A percentile compares a stretch with the other conserved stretches of the same genome.
These are phyloP conservation scores for Penicillium turbatum DNA, from an alignment of 495 filamentous ascomycete genomes.

Conservation along the genomic window DNA sequence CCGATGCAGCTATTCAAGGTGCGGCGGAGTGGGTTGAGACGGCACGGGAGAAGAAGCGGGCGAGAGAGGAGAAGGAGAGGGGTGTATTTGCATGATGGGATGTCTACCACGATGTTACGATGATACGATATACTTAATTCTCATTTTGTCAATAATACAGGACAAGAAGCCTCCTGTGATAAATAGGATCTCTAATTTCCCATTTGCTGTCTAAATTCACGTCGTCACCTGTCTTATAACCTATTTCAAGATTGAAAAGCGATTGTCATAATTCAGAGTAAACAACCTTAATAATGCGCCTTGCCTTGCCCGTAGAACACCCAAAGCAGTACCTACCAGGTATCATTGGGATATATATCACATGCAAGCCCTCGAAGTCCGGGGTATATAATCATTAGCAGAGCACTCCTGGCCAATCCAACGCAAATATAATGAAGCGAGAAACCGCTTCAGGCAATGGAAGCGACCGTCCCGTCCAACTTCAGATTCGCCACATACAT, in stretches of 20 bases:
- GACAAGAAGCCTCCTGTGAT: no score
- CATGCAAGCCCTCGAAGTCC: background rate
- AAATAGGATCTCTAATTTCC: no score
- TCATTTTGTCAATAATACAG: background rate
- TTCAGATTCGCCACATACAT: constrained; percentile 30
- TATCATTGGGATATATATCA: background rate
- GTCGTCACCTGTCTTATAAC: no score
- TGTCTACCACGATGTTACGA: background rate
- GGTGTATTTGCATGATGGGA: background rate
- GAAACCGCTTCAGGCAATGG: no score
- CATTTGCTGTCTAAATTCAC: background rate
- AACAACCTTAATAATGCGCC: no score
- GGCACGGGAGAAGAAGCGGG: constrained; percentile 50
- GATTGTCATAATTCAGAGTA: no score
- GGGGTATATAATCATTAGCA: background rate
- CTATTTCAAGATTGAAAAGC: no score
- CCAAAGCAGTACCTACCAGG: no score
- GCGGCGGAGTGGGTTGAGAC: constrained; percentile 55
- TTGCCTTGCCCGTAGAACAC: no score
- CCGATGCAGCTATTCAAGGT: constrained; percentile 54
- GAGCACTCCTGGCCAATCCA: background rate
- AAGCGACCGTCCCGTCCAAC: constrained; percentile 25
- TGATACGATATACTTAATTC: background rate
- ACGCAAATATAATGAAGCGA: no score
- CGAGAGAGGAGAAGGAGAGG: constrained; percentile 10